Evolutionary conservation across 2,329 filamentous ascomycete species (phyloP).

Genomic region (Botrytis elliptica): DNA sequence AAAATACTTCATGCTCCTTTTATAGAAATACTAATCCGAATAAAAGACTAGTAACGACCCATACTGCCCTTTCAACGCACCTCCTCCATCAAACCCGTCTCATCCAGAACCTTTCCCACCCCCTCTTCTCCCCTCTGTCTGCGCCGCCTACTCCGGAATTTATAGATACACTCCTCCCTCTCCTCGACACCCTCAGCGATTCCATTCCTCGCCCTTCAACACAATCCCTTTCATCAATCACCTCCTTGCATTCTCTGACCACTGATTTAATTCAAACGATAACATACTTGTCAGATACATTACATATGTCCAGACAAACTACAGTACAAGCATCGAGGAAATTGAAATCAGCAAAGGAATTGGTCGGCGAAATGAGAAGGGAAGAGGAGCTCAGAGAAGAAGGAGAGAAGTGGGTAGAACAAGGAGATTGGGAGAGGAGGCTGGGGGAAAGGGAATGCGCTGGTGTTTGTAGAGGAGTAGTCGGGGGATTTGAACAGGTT

Average conservation of each 20-base stretch:
- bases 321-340: constrained; percentile 78
- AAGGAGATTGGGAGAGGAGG: constrained; percentile 79
- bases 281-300: constrained; percentile 81
- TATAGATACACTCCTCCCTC: constrained; percentile 66
- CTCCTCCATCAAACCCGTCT: constrained; percentile 72
- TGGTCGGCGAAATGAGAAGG: constrained; percentile 78
- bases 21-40: constrained; percentile 20
- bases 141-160: constrained; percentile 61
- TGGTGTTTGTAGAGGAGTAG: constrained; percentile 79
- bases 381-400: constrained; percentile 83
- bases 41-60: constrained; percentile 68
- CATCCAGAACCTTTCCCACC: constrained; percentile 70
- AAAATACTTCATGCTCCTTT: neutral
- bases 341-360: constrained; percentile 77
- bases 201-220: constrained; percentile 65
- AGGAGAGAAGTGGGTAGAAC: constrained; percentile 76
- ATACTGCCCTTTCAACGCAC: constrained; percentile 72
- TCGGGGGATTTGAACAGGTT: constrained; percentile 87
- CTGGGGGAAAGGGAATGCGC: constrained; percentile 78
- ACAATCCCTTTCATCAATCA: constrained; percentile 62
- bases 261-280: constrained; percentile 75
- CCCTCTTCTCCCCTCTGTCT: constrained; percentile 66
- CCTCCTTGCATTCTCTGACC: constrained; percentile 68
- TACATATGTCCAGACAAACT: constrained; percentile 91
- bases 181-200: constrained; percentile 63